Evolutionary conservation across 1,284 basidiomycete species (phyloP).

Genomic region (Marasmius tenuissimus): DNA sequence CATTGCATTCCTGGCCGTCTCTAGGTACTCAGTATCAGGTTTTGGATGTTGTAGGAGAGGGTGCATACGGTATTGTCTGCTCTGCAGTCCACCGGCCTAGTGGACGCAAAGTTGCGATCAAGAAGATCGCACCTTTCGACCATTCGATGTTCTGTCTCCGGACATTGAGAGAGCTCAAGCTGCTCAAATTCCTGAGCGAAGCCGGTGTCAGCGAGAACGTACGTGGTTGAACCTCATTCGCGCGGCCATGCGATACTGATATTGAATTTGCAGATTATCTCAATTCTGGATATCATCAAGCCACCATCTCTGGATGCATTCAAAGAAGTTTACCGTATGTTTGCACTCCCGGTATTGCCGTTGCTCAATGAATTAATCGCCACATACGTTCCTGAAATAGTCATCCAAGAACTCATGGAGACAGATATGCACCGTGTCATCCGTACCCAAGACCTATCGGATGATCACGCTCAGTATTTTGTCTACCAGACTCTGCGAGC

Average conservation of each 20-base stretch:
- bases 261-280: slow-evolving; percentile 72
- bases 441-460: slow-evolving; percentile 79
- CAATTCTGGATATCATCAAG: slow-evolving; percentile 93
- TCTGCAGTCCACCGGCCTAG: slow-evolving; percentile 83
- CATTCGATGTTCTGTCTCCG: slow-evolving; percentile 90
- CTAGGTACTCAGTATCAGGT: slow-evolving; percentile 83
- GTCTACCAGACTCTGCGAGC: slow-evolving; percentile 90
- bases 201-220: slow-evolving; percentile 93
- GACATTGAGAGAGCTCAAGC: slow-evolving; percentile 84
- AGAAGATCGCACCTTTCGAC: slow-evolving; percentile 92
- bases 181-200: slow-evolving; percentile 89
- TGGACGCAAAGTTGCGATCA: slow-evolving; percentile 83
- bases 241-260: slow-evolving; percentile 9
- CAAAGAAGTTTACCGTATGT: slow-evolving; percentile 88
- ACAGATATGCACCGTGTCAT: slow-evolving; percentile 89
- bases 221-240: slow-evolving; percentile 30
- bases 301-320: slow-evolving; percentile 87
- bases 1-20: slow-evolving; percentile 9
- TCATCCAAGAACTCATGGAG: slow-evolving; percentile 71
- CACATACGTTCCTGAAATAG: slow-evolving; percentile 62
- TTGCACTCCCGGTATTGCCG: slow-evolving; percentile 72
- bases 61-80: slow-evolving; percentile 87
- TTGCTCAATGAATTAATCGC: not conserved
- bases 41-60: slow-evolving; percentile 88
- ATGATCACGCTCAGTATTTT: slow-evolving; percentile 94